Evolutionary conservation across 495 filamentous ascomycete species (phyloP), one percentile per base, ranked within the genome.

Genomic region (Extremus antarcticus): DNA sequence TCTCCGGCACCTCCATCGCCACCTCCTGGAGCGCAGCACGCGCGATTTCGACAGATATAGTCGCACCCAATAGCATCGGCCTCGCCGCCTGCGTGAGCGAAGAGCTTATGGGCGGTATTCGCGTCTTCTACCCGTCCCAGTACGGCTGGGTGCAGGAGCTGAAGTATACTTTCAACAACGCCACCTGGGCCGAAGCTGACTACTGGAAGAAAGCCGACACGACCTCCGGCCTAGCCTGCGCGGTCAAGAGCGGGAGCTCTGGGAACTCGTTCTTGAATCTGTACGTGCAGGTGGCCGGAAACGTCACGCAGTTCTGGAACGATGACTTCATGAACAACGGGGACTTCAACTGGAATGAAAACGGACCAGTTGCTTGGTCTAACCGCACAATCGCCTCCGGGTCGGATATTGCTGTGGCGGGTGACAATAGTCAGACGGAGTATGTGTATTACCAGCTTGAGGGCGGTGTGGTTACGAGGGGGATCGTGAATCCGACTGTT

Each of bases 1-100:
- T 35, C 13, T 35, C 47, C 7, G 51, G 23, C 2, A 51, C 51
- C 20, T 38, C 38, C 1, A 47, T 38, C 2, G 25, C 22, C 1
- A 38, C 2, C 35, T n/a, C 23, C 9, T 57, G 55, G 55, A 47
- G 35, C 19, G 16, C 47, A 17, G 47, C 55, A 2, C 11, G 16
- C 29, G 39, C 29, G n/a, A 47, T 57, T 11, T 3, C 20, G 16
- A 16, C 1, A 19, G 49, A 57, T 47, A n/a, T 10, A 2, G 50
- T 43, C 1, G 22, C 47, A 19, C n/a, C 49, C 1, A 25, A 22
- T 16, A 38, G 41, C 16, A 57, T 48, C 2, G 55, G 48, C 2
- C 48, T 57, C 11, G 55, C 55, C n/a, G 55, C 55, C 1, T 57
- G 55, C 55, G 17, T 15, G 11, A 47, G 49, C 49, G 19, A 57